Evolutionary conservation across 2,329 filamentous ascomycete genomes (phyloP).

Genomic region (Lasiodiplodia sp.): DNA sequence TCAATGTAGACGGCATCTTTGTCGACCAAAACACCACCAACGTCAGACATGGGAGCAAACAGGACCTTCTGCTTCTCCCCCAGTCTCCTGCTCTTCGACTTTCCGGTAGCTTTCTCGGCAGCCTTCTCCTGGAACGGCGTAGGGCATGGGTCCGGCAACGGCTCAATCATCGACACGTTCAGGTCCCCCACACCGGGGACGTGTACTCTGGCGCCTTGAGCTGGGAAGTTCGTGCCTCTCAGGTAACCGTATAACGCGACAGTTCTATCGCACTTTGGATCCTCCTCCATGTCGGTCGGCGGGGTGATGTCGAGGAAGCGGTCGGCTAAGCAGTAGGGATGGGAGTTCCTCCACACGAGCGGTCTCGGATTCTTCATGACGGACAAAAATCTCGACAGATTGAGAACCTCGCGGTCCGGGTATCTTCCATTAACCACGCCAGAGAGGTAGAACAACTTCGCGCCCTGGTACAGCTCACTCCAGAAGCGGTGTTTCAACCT

Average conservation of each 20-base stretch:
- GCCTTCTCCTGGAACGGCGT: slow-evolving; percentile 91
- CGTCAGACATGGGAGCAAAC: slow-evolving; percentile 97
- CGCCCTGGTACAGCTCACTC: slow-evolving; percentile 96
- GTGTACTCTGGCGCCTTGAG: slow-evolving; percentile 85
- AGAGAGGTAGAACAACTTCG: slow-evolving; percentile 95
- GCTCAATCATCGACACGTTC: slow-evolving; percentile 81
- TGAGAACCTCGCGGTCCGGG: slow-evolving; percentile 94
- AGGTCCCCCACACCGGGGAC: slow-evolving; percentile 92
- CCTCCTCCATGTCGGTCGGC: slow-evolving; percentile 86
- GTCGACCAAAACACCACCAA: slow-evolving; percentile 93
- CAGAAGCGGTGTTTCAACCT: slow-evolving; percentile 93
- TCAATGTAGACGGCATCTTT: slow-evolving; percentile 95
- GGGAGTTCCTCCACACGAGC: slow-evolving; percentile 94
- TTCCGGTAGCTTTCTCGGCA: slow-evolving; percentile 82
- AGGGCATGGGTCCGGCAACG: slow-evolving; percentile 91
- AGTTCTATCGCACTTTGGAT: slow-evolving; percentile 88
- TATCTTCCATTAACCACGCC: slow-evolving; percentile 97
- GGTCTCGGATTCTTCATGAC: slow-evolving; percentile 99
- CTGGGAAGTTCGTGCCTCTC: slow-evolving; percentile 90
- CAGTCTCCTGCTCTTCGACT: slow-evolving; percentile 77
- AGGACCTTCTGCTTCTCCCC: slow-evolving; percentile 97
- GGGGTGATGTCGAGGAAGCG: slow-evolving; percentile 95
- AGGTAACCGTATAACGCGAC: slow-evolving; percentile 93
- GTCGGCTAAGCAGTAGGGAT: slow-evolving; percentile 93
- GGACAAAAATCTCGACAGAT: slow-evolving; percentile 90